Conservation (phyloP, 164 flowering plant genomes). For the Chloranthus sessilifolius region DNA sequence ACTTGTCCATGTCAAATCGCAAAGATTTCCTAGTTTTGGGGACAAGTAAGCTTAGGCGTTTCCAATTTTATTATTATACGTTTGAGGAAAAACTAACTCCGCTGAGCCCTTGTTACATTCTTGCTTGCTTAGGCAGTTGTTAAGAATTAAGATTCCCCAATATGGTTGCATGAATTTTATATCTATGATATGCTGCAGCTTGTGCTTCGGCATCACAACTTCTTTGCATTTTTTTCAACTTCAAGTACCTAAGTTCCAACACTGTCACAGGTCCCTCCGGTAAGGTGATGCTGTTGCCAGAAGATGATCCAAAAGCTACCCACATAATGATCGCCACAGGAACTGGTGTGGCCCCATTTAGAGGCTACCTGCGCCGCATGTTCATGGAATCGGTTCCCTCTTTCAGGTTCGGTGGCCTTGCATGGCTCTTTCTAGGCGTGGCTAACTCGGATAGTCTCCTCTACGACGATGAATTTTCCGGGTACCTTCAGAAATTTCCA, state of each 20-base stretch:
- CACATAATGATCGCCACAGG: conserved; percentile 99
- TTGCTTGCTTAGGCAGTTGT: no score
- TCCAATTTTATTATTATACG: no score
- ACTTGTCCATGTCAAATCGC: no score
- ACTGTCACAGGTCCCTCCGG: conserved; percentile 80
- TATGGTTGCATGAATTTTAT: no score
- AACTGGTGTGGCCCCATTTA: conserved; percentile 89
- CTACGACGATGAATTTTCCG: conserved; percentile 78
- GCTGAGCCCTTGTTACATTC: no score
- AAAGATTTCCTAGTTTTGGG: no score
- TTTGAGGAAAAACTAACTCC: no score
- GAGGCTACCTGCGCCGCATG: conserved; percentile 98
- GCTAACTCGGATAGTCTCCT: conserved; percentile 95
- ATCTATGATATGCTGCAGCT: no score
- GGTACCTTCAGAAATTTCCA: conserved; percentile 71
- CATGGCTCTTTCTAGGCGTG: conserved; percentile 98
- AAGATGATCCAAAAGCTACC: conserved; percentile 81
- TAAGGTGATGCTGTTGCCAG: conserved; percentile 90
- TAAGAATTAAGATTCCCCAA: no score
- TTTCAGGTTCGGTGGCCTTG: conserved; percentile 81
- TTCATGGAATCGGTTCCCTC: conserved; percentile 88
- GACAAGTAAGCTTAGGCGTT: no score
- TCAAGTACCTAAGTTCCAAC: neutral
- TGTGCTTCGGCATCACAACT: no score
- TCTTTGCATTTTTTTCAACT: no score